Evolutionary conservation across 441 rosid species (phyloP), one percentile per base, ranked within the genome.

Genomic region (Jatropha multifida): DNA sequence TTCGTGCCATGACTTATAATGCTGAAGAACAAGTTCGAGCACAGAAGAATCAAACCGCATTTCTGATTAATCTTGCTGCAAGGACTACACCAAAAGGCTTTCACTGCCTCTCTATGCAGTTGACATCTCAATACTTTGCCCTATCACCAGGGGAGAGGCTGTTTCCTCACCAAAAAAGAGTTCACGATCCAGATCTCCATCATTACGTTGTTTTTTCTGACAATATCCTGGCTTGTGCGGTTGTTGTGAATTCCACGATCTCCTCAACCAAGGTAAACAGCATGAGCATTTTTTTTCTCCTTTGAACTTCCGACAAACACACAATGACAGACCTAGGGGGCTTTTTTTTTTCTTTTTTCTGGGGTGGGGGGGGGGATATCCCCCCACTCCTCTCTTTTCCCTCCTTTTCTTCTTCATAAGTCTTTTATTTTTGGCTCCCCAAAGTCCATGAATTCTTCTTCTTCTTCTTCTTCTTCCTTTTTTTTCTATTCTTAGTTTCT

Each of bases 201-300:
- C 99, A 95, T 80, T 90, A 87, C 83, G 96, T 88, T 77, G 86
- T 93, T 74, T 89, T 91, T 83, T 91, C 97, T 6, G 97, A 95
- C 88, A 92, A 90, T 77, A 79, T 92, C 72, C 80, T 95, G 79
- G 97, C 99, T 59, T 84, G 88, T 86, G 89, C 96, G 38, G 99
- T 90, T 48, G 98, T 93, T 82, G 90, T 89, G 58, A 95, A 92
- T 79, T 95, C 99, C 51, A 90, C 96, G 0, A 83, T 90, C 69
- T 81, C 92, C 55, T 85, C 85, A 76, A 89, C 98, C n/a, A 80
- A 49, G 96, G 98, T 95, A 89, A 80, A 71, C 72, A 73, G 65
- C 70, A 44, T 63, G 64, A 14, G 10, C 37, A 56, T 23, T 61
- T 54, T 68, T 54, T 46, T 67, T 17, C 56, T 75, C 17, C 12